A percentile compares a stretch with the other conserved stretches of the same genome.
Conservation (phyloP, 2,329 filamentous ascomycete species). For the Polytolypa hystricis region DNA sequence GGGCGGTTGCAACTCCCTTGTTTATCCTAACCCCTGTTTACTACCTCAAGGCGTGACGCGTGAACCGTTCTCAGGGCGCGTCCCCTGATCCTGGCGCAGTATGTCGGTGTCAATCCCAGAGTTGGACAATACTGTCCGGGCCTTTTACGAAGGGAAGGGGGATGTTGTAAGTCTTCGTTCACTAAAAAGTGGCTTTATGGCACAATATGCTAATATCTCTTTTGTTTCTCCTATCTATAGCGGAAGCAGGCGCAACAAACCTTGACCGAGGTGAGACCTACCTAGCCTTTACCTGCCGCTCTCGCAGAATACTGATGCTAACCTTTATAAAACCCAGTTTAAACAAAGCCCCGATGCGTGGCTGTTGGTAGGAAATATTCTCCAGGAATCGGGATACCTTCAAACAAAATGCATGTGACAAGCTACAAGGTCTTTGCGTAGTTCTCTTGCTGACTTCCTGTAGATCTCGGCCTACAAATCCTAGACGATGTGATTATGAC, state of each 20-base stretch:
- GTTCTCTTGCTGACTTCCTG: slow-evolving; percentile 21
- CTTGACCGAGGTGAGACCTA: slow-evolving; percentile 67
- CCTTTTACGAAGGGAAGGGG: slow-evolving; percentile 95
- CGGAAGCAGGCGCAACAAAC: slow-evolving; percentile 93
- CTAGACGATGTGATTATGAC: slow-evolving; percentile 98
- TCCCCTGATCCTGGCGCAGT: slow-evolving; percentile 19
- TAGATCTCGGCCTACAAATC: slow-evolving; percentile 88
- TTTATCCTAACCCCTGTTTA: too few relatives aligned
- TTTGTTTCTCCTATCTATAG: slow-evolving; percentile 40
- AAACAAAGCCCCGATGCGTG: slow-evolving; percentile 98
- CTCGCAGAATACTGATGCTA: slow-evolving; percentile 13
- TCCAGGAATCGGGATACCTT: slow-evolving; percentile 82
- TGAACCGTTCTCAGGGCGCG: slow-evolving; percentile 3
- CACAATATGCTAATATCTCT: too few relatives aligned
- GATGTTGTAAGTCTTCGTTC: slow-evolving; percentile 58
- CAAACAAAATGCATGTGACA: slow-evolving; percentile 80
- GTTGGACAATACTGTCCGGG: slow-evolving; percentile 89
- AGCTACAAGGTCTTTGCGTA: background rate
- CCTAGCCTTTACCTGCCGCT: slow-evolving; percentile 1
- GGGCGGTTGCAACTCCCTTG: too few relatives aligned
- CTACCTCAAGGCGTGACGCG: too few relatives aligned
- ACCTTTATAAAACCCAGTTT: slow-evolving; percentile 57
- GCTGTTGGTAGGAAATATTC: slow-evolving; percentile 93
- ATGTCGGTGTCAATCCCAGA: slow-evolving; percentile 74
- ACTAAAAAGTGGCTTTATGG: slow-evolving; percentile 3